Evolutionary conservation across 208 protist genomes (phyloP), one percentile per base, ranked within the genome.

Genomic region (Crithidia thermophila): DNA sequence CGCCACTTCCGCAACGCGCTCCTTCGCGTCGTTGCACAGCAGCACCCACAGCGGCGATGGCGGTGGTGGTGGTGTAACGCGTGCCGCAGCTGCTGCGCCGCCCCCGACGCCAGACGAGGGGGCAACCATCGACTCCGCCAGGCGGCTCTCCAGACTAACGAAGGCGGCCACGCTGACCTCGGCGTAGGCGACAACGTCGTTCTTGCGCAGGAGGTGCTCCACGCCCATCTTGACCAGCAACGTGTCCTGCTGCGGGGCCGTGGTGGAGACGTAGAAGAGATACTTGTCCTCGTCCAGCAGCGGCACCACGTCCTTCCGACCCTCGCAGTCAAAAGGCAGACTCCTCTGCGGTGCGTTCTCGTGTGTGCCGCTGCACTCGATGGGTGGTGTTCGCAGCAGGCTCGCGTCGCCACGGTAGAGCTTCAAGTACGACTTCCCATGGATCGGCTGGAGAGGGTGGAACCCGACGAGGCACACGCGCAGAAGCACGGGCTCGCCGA

Each of bases 101-200:
- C n/a, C n/a, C n/a, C n/a, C n/a, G n/a, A n/a, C n/a, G n/a, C n/a
- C n/a, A n/a, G n/a, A n/a, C n/a, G n/a, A n/a, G n/a, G n/a, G n/a
- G n/a, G n/a, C n/a, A n/a, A n/a, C n/a, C 53, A 60, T 45, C 36
- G 53, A 64, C 31, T 51, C 58, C 40, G 47, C 58, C n/a, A 64
- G 31, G 14, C 58, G 58, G 18, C 58, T 64, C 14, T 58, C 47
- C 10, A 58, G 50, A n/a, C 61, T 57, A 0, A 67, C 61, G 30
- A 57, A 67, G 23, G 47, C 58, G 13, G 49, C 72, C 1, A 67
- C 14, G 23, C 52, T 72, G 20, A 78, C 7, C 51, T 71, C 52
- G 1, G 72, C 57, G 30, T 23, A 49, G 14, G 62, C 71, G 28
- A 70, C 59, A 14, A 70, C 62, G 21, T 59, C 57, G 57, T 61